Evolutionary conservation across 2,329 filamentous ascomycete genomes (phyloP), one percentile per base, ranked within the genome.

Genomic region (Mollisia scopiformis): DNA sequence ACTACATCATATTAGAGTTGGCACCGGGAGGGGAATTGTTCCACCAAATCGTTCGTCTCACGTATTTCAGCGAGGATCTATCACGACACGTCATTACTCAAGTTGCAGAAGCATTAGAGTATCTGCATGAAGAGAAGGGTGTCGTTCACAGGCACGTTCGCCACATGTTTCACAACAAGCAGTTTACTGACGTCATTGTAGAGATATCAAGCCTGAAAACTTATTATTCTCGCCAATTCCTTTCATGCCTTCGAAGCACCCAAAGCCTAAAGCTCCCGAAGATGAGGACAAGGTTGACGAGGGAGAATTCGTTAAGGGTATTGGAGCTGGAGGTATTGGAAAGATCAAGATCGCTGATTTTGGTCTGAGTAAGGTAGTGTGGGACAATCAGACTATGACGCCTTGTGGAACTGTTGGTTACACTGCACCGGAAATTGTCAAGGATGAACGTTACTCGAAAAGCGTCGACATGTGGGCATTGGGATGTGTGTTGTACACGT

Each of bases 391-490:
- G 74, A 99, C 95, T 10, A 98, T 97, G 92, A 99, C 95, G 2
- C 95, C 95, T n/a, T 99, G 95, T 75, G 95, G 95, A 60, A 99
- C 95, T 0, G 95, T 98, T 59, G 95, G 95, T 46, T 99, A 99
- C 78, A 98, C 95, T 3, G 95, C 95, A 3, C 95, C 95, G 7
- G 95, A 99, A 74, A 99, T 99, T 65, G 95, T 99, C 75, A 98
- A 98, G 78, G 95, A 99, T 77, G 95, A 99, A 78, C 88, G 93
- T 23, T 99, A 99, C 77, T 98, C 94, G 37, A 99, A 98, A 82
- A 96, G 92, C 55, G 95, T 99, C 49, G 95, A 99, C 73, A 99
- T 99, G 95, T 99, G 95, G 95, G 95, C 95, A 3, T 78, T 99
- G 31, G 95, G 95, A 14, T 99, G 95, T 74, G 95, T 99, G 11